Evolutionary conservation across 1,284 basidiomycete species (phyloP), one percentile per base, ranked within the genome.

Genomic region (Cutaneotrichosporon sp.): DNA sequence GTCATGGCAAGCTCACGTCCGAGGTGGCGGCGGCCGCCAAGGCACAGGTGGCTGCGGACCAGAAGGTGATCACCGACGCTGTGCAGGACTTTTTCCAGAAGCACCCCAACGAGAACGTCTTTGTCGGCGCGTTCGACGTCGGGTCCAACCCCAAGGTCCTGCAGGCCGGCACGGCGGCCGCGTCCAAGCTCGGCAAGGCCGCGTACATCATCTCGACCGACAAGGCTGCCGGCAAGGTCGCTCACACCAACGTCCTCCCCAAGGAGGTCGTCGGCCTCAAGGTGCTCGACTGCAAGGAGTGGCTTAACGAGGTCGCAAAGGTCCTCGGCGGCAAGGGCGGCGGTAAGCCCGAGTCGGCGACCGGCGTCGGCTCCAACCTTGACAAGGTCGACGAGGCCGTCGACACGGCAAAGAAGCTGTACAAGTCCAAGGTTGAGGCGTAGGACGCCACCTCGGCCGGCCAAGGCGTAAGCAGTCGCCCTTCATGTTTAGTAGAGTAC

Each of bases 281-380:
- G 63, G 83, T 84, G 8, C 78, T 88, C 48, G 86, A 90, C 70
- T 90, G 87, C 22, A 86, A 89, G 58, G 77, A 74, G 21, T 97
- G 92, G 92, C 86, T 91, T 30, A 75, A 79, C n/a, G 82, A 82
- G 51, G 84, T 93, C 8, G 79, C 81, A 8, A 84, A 84, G 43
- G 75, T 92, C 5, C 64, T 96, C 13, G 90, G 91, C 37, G 92
- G 93, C 45, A 96, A 93, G 84, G 89, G 89, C 54, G 92, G 92
- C 55, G 92, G 92, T 18, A 94, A 91, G 76, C 88, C 89, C 55
- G 92, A 96, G 45, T 81, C 83, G 52, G 87, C 87, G 3, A 90
- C 92, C 66, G 92, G 92, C 43, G 84, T 92, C 17, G 92, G 92
- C 41, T 75, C 78, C 10, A 80, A 90, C 60, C 71, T 80, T 3